A percentile compares a stretch with the other conserved stretches of the same genome.
These are phyloP conservation scores for Solanum bulbocastanum DNA, from an alignment of 257 asterid genomes.

Conservation along the genomic window DNA sequence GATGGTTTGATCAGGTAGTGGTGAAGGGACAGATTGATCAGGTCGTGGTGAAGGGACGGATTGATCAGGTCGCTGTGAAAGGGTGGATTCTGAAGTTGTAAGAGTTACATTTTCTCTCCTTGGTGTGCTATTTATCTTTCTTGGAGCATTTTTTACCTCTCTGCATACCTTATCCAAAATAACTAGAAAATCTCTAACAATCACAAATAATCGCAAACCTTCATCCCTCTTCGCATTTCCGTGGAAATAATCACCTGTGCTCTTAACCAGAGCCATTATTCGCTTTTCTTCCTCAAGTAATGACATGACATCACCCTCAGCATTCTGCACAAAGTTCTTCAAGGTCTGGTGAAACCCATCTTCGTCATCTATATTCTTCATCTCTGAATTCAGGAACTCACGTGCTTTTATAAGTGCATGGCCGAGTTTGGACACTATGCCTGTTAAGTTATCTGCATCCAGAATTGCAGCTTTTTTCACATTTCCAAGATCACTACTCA, in stretches of 20 bases:
- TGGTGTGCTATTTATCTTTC: constrained; percentile 7
- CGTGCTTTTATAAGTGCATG: constrained; percentile 41
- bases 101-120: constrained; percentile 18
- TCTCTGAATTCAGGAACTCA: constrained; percentile 44
- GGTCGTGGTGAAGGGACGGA: background rate
- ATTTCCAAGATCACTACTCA: constrained; percentile 60
- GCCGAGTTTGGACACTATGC: constrained; percentile 47
- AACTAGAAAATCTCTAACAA: constrained; percentile 68
- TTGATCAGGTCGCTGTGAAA: background rate
- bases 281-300: constrained; percentile 76
- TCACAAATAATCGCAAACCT: constrained; percentile 66
- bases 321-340: constrained; percentile 50
- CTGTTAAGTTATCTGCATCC: constrained; percentile 54
- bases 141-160: constrained; percentile 49
- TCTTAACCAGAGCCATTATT: constrained; percentile 73
- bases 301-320: constrained; percentile 55
- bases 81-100: constrained; percentile 13
- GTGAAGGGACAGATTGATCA: background rate
- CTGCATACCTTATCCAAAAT: constrained; percentile 68
- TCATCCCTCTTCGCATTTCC: constrained; percentile 79
- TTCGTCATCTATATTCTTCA: constrained; percentile 37
- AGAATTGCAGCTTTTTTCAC: constrained; percentile 64
- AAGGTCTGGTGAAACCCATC: constrained; percentile 52
- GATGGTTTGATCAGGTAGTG: background rate
- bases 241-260: constrained; percentile 78